phyloP scores from a whole-genome alignment of 164 flowering plant species.

The Aristolochia californica region DNA sequence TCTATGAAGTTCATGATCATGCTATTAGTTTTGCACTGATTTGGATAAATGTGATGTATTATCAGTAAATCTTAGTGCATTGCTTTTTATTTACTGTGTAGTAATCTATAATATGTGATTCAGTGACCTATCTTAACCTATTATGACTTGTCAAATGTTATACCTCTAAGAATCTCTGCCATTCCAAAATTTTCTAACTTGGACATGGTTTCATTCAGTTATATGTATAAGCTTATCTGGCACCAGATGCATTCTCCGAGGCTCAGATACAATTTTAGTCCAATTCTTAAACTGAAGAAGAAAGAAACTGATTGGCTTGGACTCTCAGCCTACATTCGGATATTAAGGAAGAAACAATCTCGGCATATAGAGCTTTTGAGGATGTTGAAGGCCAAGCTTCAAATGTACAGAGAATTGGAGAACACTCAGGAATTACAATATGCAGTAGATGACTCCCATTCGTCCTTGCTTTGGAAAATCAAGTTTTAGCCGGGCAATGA shows the following conservation, averaged over 20 bases:
- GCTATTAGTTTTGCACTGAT: neutral
- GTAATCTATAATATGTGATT: neutral
- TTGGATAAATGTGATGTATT: neutral
- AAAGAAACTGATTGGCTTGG: conserved; percentile 84
- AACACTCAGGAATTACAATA: conserved; percentile 24
- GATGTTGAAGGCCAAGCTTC: conserved; percentile 33
- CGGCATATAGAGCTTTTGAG: conserved; percentile 40
- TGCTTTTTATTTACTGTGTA: neutral
- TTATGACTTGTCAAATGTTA: neutral
- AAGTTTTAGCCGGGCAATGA: conserved; percentile 21
- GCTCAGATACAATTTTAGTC: conserved; percentile 22
- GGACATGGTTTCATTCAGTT: conserved; percentile 24
- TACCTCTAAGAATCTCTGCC: neutral
- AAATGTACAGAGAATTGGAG: conserved; percentile 6
- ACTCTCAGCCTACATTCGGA: conserved; percentile 48
- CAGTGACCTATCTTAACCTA: neutral
- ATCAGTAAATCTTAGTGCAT: neutral
- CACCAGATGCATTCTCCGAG: conserved; percentile 30
- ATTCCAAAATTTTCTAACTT: neutral
- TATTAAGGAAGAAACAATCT: conserved; percentile 55
- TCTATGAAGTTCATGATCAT: neutral
- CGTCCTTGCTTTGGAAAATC: conserved; percentile 52
- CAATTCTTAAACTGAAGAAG: conserved; percentile 32
- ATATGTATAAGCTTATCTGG: conserved; percentile 46
- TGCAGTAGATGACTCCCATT: conserved; percentile 59